Evolutionary conservation across 495 filamentous ascomycete species (phyloP).

Genomic region (Annulohypoxylon moriforme): DNA sequence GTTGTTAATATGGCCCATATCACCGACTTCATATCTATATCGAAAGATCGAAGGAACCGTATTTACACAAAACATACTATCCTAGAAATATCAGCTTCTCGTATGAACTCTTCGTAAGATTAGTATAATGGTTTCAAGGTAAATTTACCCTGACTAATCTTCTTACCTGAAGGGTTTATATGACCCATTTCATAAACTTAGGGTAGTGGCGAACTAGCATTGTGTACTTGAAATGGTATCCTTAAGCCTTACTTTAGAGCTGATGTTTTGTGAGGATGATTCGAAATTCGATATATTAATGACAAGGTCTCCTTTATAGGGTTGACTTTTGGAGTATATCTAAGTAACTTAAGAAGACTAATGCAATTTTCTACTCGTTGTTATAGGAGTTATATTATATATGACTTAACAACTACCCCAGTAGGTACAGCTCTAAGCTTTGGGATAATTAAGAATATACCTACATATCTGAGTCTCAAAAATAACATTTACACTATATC

Average conservation of each 20-base stretch:
- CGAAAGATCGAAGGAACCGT: background rate
- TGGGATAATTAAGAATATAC: background rate
- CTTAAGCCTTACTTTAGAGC: background rate
- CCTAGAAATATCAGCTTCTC: background rate
- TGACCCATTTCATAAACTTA: background rate
- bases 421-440: background rate
- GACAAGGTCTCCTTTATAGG: too few relatives aligned
- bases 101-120: too few relatives aligned
- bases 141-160: background rate
- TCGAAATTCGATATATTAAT: too few relatives aligned
- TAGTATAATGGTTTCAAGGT: background rate
- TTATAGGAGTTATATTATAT: too few relatives aligned
- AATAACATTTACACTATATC: constrained; percentile 8
- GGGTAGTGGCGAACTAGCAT: background rate
- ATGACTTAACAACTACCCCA: too few relatives aligned
- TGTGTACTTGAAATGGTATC: background rate
- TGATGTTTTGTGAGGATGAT: too few relatives aligned
- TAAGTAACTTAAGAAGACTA: too few relatives aligned
- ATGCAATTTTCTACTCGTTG: too few relatives aligned
- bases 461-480: background rate
- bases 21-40: constrained; percentile 1
- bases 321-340: too few relatives aligned
- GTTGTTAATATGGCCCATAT: constrained; percentile 9
- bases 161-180: too few relatives aligned
- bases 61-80: background rate